These are phyloP conservation scores for Collariella sp. DNA, from an alignment of 495 filamentous ascomycete genomes.

Conservation along the genomic window DNA sequence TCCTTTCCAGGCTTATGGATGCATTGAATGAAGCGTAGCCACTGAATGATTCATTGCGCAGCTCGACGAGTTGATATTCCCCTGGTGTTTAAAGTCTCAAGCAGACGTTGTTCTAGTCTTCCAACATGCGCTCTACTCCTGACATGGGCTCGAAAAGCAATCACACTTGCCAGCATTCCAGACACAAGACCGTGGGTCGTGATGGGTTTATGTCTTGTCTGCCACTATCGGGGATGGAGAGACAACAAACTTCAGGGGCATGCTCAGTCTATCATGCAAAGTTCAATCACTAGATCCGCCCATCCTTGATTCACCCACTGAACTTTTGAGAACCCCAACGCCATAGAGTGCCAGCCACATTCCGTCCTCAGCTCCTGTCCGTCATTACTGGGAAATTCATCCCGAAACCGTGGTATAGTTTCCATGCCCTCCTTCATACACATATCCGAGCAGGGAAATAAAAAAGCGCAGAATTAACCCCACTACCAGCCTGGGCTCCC, in stretches of 20 bases:
- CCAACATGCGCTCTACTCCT: too few species aligned
- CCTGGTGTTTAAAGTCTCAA: too few species aligned
- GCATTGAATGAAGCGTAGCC: too few species aligned
- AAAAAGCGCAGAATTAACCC: background rate
- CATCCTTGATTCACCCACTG: background rate
- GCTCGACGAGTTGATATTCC: too few species aligned
- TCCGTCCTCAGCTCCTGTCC: background rate
- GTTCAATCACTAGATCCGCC: background rate
- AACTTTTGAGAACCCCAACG: constrained; percentile 5
- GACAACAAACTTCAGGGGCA: background rate
- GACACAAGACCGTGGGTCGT: too few species aligned
- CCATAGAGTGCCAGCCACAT: background rate
- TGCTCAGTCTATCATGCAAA: constrained; percentile 1
- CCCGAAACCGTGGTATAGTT: background rate
- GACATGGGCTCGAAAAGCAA: too few species aligned
- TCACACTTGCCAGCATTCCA: too few species aligned
- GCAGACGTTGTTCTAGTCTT: too few species aligned
- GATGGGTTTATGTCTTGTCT: too few species aligned
- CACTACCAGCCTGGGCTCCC: background rate
- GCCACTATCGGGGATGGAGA: background rate
- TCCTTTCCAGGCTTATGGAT: too few species aligned
- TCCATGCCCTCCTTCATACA: too few species aligned
- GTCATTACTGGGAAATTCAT: background rate
- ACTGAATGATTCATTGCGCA: too few species aligned
- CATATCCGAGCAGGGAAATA: background rate